Conservation (phyloP, 352 stramenopile species). For the Aphanomyces astaci region DNA sequence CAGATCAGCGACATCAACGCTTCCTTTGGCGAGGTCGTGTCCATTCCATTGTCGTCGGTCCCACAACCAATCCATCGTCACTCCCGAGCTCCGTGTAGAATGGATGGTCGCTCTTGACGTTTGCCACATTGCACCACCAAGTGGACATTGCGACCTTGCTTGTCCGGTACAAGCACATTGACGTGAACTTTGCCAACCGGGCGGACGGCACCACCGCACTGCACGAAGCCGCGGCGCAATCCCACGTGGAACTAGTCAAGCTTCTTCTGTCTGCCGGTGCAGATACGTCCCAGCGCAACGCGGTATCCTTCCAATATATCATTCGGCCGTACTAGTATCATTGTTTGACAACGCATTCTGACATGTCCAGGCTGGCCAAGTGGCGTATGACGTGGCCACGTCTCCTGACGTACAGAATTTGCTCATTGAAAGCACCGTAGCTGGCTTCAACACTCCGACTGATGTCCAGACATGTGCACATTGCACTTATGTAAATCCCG, state of each 20-base stretch:
- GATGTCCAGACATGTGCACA: not conserved
- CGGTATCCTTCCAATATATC: no score
- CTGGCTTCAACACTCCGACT: not conserved
- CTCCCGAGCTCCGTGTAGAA: not conserved
- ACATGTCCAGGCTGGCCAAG: constrained; percentile 1
- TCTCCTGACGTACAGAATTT: not conserved
- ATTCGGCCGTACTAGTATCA: no score
- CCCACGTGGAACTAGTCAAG: not conserved
- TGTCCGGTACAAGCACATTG: constrained; percentile 1
- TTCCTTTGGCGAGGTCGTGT: constrained; percentile 6
- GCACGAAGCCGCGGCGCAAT: constrained; percentile 5
- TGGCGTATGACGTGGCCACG: not conserved
- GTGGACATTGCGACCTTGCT: constrained; percentile 5
- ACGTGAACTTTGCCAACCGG: not conserved
- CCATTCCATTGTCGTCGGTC: no score
- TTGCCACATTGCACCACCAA: constrained; percentile 4
- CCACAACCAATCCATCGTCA: no score
- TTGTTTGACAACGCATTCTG: not conserved
- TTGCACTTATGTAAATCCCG: constrained; percentile 6
- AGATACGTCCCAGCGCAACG: constrained; percentile 6
- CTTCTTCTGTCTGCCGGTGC: not conserved
- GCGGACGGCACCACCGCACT: constrained; percentile 4
- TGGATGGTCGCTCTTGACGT: not conserved
- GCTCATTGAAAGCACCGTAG: constrained; percentile 2
- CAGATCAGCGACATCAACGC: constrained; percentile 13